Evolutionary conservation across 805 yeast species (phyloP), one percentile per base, ranked within the genome.

Genomic region (Lachancea sp.): DNA sequence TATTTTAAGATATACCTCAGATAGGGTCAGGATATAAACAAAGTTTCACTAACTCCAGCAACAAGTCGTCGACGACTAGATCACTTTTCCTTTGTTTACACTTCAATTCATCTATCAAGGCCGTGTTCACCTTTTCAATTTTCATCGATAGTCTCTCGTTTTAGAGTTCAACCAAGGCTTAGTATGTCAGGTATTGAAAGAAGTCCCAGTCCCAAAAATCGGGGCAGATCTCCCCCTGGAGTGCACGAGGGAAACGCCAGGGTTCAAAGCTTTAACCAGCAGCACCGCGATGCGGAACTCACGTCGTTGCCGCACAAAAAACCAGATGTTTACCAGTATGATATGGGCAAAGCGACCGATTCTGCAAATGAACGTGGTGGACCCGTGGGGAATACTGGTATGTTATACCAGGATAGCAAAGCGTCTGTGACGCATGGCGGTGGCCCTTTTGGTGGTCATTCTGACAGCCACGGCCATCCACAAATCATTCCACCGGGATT

Each of bases 311-410:
- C 54, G 2, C 45, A 37, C 45, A 50, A 46, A 34, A 45, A 48
- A 19, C 54, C 54, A n/a, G 54, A 48, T 18, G 44, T 50, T 10
- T 48, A 48, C 41, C 48, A 44, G 38, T 48, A 41, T 36, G 54
- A 50, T 26, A 42, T 29, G 38, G 34, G 46, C 22, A 15, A 36
- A 20, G 3, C 19, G 8, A 19, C 31, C 4, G 31, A 4, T 2
- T 15, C 19, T 5, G 31, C 31, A 4, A 17, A 6, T 2, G 44
- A 31, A 15, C 39, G 38, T 17, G 25, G 25, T 8, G 32, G 27
- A 22, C 42, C 38, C 13, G 32, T 37, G 12, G 40, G 36, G 9
- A 26, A 33, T 25, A 43, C 33, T 8, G 46, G 46, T 8, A 46
- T 45, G 45, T 31, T 48, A 1, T 50, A 50, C 32, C 48, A 39